phyloP scores from a whole-genome alignment of 495 filamentous ascomycete genomes.

The Echria macrotheca region DNA sequence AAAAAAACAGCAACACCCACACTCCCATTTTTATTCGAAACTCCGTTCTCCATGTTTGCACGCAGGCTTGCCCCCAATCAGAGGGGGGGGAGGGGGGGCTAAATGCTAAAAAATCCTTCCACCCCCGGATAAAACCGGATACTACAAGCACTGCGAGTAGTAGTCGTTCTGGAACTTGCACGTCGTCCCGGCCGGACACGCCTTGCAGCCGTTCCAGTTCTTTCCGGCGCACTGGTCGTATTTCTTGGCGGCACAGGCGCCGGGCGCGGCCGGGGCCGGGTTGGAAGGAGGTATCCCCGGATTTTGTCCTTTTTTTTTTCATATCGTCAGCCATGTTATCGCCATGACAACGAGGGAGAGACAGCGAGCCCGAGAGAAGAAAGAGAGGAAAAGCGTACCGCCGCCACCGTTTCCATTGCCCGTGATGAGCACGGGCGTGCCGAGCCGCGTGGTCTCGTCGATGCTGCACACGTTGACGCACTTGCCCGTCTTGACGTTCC shows the following conservation, averaged over 20 bases:
- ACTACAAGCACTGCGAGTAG: conserved; percentile 40
- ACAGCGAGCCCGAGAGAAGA: too few relatives aligned
- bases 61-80: too few relatives aligned
- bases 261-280: conserved; percentile 3
- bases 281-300: neutral
- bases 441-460: conserved; percentile 39
- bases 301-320: conserved; percentile 3
- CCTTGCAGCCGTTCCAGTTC: conserved; percentile 41
- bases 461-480: conserved; percentile 46
- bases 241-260: conserved; percentile 22
- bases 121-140: too few relatives aligned
- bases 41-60: too few relatives aligned
- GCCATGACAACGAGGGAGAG: too few relatives aligned
- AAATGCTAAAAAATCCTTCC: too few relatives aligned
- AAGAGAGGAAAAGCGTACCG: too few relatives aligned
- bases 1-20: too few relatives aligned
- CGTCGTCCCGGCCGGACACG: conserved; percentile 35
- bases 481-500: conserved; percentile 13
- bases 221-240: conserved; percentile 47
- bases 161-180: conserved; percentile 44
- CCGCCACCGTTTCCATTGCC: too few relatives aligned
- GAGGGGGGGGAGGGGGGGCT: too few relatives aligned
- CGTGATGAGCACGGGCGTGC: conserved; percentile 30
- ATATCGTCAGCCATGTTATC: too few relatives aligned
- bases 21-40: too few relatives aligned